These are phyloP conservation scores for Selenicereus undatus DNA, from an alignment of 148 eudicot species.

Conservation along the genomic window DNA sequence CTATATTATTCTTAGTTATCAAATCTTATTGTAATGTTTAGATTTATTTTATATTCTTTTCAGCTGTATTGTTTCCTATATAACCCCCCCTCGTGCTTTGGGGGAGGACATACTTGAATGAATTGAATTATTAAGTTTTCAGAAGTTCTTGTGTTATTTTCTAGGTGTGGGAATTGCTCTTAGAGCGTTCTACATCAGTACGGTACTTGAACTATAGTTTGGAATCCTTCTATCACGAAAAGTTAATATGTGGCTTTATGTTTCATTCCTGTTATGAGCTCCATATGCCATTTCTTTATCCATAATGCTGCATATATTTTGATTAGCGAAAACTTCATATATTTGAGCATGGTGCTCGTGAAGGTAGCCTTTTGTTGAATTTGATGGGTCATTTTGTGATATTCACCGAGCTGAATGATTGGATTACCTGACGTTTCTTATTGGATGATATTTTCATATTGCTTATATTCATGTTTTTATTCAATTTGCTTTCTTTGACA, in stretches of 20 bases:
- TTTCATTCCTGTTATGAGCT: not conserved
- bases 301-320: not conserved
- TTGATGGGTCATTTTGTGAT: not conserved
- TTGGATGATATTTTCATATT: not conserved
- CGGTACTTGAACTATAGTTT: not conserved
- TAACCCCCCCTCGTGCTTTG: no score
- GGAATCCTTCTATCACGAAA: not conserved
- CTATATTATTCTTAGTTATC: no score
- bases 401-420: not conserved
- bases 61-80: no score
- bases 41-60: no score
- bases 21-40: no score
- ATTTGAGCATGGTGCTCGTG: not conserved
- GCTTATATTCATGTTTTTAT: not conserved
- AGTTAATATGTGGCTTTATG: not conserved
- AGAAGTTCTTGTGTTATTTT: no score
- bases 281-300: not conserved
- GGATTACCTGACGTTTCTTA: not conserved
- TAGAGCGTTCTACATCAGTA: no score
- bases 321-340: not conserved
- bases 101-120: no score
- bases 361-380: not conserved
- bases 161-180: no score
- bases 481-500: not conserved
- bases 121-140: no score